Conservation (phyloP, 345 rosid species). For the Cardamine chenopodiifolia region DNA sequence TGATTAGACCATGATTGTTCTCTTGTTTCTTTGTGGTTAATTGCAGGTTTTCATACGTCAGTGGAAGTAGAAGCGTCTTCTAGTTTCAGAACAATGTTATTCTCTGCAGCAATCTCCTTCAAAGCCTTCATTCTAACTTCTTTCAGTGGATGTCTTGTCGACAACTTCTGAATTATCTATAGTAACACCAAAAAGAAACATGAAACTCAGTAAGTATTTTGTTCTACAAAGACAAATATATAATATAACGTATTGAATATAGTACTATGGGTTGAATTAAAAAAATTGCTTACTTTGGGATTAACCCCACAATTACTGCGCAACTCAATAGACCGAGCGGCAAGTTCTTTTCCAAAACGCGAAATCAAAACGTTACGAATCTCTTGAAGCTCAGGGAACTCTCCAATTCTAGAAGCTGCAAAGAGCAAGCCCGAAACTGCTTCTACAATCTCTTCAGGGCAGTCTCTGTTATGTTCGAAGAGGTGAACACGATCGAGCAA, state of each 20-base stretch:
- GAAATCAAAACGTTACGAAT: constrained; percentile 64
- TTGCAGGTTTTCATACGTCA: constrained; percentile 50
- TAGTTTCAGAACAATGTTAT: constrained; percentile 56
- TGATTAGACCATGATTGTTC: constrained; percentile 1
- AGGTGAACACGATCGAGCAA: constrained; percentile 65
- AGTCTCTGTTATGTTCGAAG: constrained; percentile 65
- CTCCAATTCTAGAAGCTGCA: constrained; percentile 84
- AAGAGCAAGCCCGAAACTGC: constrained; percentile 69
- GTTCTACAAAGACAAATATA: not conserved
- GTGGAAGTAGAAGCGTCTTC: constrained; percentile 43
- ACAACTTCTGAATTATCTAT: constrained; percentile 47
- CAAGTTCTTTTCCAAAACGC: constrained; percentile 79
- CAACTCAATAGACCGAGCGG: constrained; percentile 70
- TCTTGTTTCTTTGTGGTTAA: not conserved
- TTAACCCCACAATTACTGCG: constrained; percentile 75
- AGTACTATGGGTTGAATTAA: constrained; percentile 16
- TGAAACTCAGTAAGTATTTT: constrained; percentile 18
- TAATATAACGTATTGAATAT: constrained; percentile 17
- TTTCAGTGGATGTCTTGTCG: constrained; percentile 51
- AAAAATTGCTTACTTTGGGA: constrained; percentile 50
- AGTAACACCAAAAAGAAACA: constrained; percentile 12
- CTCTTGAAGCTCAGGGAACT: constrained; percentile 90
- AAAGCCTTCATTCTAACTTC: constrained; percentile 65
- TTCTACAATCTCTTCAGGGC: constrained; percentile 83
- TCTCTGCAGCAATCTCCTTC: constrained; percentile 72